Base-by-base conservation (phyloP, 805 yeast genomes). In the Candida gorgasii region DNA sequence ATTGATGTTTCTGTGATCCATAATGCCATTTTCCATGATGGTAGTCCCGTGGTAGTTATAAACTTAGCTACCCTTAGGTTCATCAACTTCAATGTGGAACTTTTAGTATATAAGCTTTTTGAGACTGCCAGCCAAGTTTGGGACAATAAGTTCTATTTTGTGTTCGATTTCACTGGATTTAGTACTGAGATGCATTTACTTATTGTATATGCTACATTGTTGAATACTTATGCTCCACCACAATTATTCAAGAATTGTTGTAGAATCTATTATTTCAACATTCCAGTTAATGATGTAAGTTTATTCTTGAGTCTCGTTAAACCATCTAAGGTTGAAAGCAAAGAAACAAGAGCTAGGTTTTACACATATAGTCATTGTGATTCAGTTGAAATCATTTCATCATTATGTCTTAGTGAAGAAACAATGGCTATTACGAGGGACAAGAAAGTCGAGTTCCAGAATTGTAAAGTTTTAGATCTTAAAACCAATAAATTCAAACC, bases 121-220 rank as follows among this genome's bases (percentile, higher is more conserved):
- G 89, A 85, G 50, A 73, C 78, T 3, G 76, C 83, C 13, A 76
- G 84, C 40, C 84, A 82, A 55, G 72, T 86, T 18, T 84, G 95
- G 90, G 80, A 82, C 15, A 72, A 78, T 23, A 79, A 78, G 43
- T 86, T 75, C 57, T 77, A 79, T 46, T 46, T 82, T 38, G 76
- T 88, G 5, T 51, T 79, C 45, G 96, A 89, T 58, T 80, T 86
- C 50, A 85, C 95, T 0, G 82, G 80, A 9, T 80, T 74, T 54
- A 59, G 68, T 22, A 57, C 53, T 2, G 49, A 61, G 26, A 31
- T 49, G 43, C 53, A 49, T 37, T 34, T 46, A 26, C 34, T 49
- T 18, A 42, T 46, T 5, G 45, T 49, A 14, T 65, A 75, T 36
- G 55, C 70, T 34, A 44, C 55, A 0, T 50, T 76, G 6, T 49